phyloP scores from a whole-genome alignment of 2,329 filamentous ascomycete species.

The Dothistroma septosporum region DNA sequence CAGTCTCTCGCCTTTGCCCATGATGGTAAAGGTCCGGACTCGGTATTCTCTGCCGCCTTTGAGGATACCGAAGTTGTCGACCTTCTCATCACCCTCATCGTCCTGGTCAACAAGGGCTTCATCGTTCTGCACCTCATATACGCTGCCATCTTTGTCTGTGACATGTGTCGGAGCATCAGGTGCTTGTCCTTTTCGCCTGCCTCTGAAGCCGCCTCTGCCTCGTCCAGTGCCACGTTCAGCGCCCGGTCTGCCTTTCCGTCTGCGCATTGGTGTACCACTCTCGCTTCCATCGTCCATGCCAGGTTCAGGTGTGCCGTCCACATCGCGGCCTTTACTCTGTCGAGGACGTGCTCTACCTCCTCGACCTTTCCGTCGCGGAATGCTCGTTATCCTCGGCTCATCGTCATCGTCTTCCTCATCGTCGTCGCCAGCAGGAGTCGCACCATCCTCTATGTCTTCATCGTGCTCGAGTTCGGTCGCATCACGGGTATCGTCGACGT shows the following conservation, averaged over 20 bases:
- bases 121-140: conserved; percentile 84
- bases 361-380: conserved; percentile 41
- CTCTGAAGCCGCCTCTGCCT: conserved; percentile 61
- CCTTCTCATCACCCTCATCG: conserved; percentile 83
- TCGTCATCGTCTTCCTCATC: conserved; percentile 32
- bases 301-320: conserved; percentile 53
- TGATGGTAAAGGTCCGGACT: conserved; percentile 89
- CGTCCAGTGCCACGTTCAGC: conserved; percentile 20
- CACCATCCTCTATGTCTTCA: conserved; percentile 25
- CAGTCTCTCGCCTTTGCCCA: conserved; percentile 73
- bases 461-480: conserved; percentile 25
- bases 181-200: conserved; percentile 65
- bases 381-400: conserved; percentile 30
- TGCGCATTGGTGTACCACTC: conserved; percentile 47
- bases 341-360: conserved; percentile 14
- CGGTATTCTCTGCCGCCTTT: conserved; percentile 84
- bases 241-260: conserved; percentile 48
- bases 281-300: conserved; percentile 43
- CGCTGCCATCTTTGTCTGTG: conserved; percentile 89
- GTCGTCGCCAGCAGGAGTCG: conserved; percentile 26
- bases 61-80: conserved; percentile 82
- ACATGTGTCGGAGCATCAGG: conserved; percentile 77
- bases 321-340: conserved; percentile 49
- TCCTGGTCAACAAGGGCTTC: conserved; percentile 88
- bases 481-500: conserved; percentile 25